Conservation (phyloP, 2,329 filamentous ascomycete species). For the Allantophomopsis lycopodina region DNA sequence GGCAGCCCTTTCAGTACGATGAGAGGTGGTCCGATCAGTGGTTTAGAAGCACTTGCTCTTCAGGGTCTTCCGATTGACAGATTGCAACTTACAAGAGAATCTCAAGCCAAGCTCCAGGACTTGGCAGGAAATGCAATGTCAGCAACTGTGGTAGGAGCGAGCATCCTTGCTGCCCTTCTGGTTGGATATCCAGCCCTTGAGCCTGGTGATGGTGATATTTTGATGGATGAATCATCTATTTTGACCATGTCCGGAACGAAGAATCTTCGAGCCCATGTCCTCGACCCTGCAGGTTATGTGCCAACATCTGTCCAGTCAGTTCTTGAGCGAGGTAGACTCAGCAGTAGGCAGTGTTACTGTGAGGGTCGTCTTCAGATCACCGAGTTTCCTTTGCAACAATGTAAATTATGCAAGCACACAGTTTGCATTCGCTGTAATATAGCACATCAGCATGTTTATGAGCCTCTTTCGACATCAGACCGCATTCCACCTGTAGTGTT, state of each 20-base stretch:
- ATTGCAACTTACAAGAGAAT: constrained; percentile 50
- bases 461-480: not conserved
- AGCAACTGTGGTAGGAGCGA: constrained; percentile 54
- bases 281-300: constrained; percentile 2
- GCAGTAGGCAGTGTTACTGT: constrained; percentile 38
- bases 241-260: not conserved
- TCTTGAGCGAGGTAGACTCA: constrained; percentile 13
- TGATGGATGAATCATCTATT: not conserved
- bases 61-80: constrained; percentile 55
- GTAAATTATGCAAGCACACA: constrained; percentile 36
- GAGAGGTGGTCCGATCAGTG: constrained; percentile 43
- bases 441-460: constrained; percentile 27
- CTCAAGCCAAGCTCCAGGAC: constrained; percentile 46
- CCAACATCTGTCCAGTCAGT: constrained; percentile 5
- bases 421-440: constrained; percentile 37
- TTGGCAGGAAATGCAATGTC: constrained; percentile 74
- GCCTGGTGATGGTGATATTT: constrained; percentile 1
- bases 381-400: constrained; percentile 27
- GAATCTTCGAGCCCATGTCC: constrained; percentile 2
- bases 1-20: constrained; percentile 48
- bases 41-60: constrained; percentile 46
- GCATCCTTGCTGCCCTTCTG: constrained; percentile 44
- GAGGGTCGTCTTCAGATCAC: constrained; percentile 31
- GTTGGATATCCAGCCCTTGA: constrained; percentile 6
- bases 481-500: constrained; percentile 29